phyloP scores from a whole-genome alignment of 2,329 filamentous ascomycete species.

The Aureobasidium namibiae region DNA sequence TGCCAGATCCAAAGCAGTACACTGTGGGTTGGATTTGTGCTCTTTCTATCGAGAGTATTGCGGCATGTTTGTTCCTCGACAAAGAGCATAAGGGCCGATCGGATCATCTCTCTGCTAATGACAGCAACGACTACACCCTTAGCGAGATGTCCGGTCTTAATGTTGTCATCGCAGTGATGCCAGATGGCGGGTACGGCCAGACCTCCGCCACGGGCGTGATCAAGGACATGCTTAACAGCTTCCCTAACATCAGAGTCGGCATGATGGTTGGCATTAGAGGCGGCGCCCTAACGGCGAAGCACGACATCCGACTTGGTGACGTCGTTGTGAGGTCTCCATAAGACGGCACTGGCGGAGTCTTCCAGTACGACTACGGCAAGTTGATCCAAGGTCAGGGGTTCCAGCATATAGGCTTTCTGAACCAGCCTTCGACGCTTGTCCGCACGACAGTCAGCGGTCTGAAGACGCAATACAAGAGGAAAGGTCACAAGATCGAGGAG shows the following conservation, averaged over 20 bases:
- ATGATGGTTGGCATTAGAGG: slow-evolving; percentile 22
- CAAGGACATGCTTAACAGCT: slow-evolving; percentile 15
- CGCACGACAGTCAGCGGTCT: neutral
- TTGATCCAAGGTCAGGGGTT: neutral
- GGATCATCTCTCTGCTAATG: neutral
- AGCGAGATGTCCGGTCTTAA: slow-evolving; percentile 26
- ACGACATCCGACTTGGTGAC: slow-evolving; percentile 23
- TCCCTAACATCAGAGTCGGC: slow-evolving; percentile 15
- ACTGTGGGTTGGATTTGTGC: slow-evolving; percentile 19
- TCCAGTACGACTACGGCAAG: slow-evolving; percentile 22
- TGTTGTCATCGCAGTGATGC: slow-evolving; percentile 26
- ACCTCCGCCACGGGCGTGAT: slow-evolving; percentile 18
- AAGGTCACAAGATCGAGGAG: neutral
- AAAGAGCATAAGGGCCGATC: neutral
- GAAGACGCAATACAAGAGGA: neutral
- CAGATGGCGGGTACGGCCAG: slow-evolving; percentile 18
- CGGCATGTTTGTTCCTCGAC: neutral
- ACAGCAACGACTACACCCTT: slow-evolving; percentile 23
- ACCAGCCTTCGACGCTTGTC: neutral
- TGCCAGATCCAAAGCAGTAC: slow-evolving; percentile 12
- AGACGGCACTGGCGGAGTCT: slow-evolving; percentile 17
- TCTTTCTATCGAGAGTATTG: neutral
- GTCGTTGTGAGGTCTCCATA: slow-evolving; percentile 21
- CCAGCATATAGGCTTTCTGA: neutral
- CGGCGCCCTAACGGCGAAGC: slow-evolving; percentile 15